A percentile compares a stretch with the other conserved stretches of the same genome.
Conservation (phyloP, 1,284 basidiomycete species). For the Lentinula novae-zelandiae region DNA sequence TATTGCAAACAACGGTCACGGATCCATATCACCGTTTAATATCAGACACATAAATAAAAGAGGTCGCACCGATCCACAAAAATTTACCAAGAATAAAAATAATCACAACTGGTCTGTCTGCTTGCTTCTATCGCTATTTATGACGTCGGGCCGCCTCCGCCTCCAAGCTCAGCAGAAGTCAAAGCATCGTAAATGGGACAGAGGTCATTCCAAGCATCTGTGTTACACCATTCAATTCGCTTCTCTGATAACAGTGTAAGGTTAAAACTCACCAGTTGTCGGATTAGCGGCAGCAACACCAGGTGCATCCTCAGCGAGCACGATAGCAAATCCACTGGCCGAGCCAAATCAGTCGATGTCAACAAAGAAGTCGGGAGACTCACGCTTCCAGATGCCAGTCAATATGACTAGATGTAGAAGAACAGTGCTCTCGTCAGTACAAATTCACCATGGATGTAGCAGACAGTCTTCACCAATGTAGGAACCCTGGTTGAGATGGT, state of each 20-base stretch:
- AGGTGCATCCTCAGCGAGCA: slow-evolving; percentile 19
- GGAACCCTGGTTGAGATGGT: slow-evolving; percentile 12
- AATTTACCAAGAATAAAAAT: too few relatives aligned
- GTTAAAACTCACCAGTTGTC: slow-evolving; percentile 2
- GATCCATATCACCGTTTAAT: too few relatives aligned
- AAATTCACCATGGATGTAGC: neutral
- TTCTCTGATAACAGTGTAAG: neutral
- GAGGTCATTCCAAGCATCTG: slow-evolving; percentile 15
- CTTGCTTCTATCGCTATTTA: neutral
- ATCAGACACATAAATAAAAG: too few relatives aligned
- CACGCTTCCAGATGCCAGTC: slow-evolving; percentile 25
- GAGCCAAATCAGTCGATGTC: neutral
- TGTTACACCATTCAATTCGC: neutral
- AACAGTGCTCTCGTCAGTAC: neutral
- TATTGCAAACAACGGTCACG: too few relatives aligned
- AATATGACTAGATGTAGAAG: slow-evolving; percentile 26
- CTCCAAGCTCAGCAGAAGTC: slow-evolving; percentile 6
- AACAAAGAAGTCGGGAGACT: slow-evolving; percentile 6
- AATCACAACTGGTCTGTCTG: too few relatives aligned
- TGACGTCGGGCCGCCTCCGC: neutral
- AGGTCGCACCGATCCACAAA: too few relatives aligned
- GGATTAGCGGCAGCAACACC: neutral
- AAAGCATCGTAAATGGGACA: slow-evolving; percentile 13
- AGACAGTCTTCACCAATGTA: slow-evolving; percentile 22
- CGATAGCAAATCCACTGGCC: slow-evolving; percentile 18